Base-by-base conservation (phyloP, 1,284 basidiomycete species). In the Ceratorhiza oryzae-sativae region DNA sequence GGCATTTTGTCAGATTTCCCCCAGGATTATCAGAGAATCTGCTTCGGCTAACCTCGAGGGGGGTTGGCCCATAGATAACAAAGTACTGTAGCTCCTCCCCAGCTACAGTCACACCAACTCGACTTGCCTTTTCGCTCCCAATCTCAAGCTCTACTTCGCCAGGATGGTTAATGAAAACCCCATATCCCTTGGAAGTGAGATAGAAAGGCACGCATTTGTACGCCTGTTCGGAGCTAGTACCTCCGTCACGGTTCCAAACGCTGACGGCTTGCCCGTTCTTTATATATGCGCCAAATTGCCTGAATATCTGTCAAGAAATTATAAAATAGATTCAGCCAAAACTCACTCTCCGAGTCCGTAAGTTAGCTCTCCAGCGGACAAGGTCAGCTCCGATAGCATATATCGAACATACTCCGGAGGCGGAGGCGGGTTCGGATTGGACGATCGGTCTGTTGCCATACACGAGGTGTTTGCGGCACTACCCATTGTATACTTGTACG, bases 131-230 rank as follows among this genome's bases (percentile, higher is more conserved):
- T 79, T 91, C 90, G 71, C 87, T 87, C 3, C 88, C 89, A 9
- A 91, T 85, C 77, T 92, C 90, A 41, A 91, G 84, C 77, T 91
- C 89, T 27, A 90, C 87, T 77, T 91, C 90, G n/a, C 89, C 90
- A 1, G 89, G 84, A 75, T 91, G 86, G 79, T 91, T 90, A 78
- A 92, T 86, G 77, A 91, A 91, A 20, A 92, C 84, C 41, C 90
- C 90, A 74, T 91, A 92, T 72, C 87, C 86, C 53, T 86, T 82
- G 76, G 88, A 88, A 4, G 88, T 89, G 76, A 90, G 85, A 76
- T 89, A 89, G 78, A 90, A 90, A 1, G 88, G 88, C n/a, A 90
- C 83, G 73, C 86, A 87, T 84, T 90, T 91, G 80, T 91, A 91
- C 1, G 88, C 87, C 77, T 91, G 89, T 68, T 91, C 89, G 9